Evolutionary conservation across 306 rosid genomes (phyloP).

Genomic region (Quercus suber): DNA sequence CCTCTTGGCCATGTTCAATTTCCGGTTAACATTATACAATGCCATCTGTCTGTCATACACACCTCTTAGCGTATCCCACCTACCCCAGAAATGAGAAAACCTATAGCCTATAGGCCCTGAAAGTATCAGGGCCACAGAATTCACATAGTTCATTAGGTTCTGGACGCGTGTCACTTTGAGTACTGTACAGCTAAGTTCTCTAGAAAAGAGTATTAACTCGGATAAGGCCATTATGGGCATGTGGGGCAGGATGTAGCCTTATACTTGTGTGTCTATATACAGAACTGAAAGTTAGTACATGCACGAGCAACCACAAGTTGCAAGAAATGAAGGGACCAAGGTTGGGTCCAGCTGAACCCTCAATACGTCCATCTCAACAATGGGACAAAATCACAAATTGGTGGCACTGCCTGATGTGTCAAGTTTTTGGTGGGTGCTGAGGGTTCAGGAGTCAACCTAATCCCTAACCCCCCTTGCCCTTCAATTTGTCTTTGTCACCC

Average conservation of each 20-base stretch:
- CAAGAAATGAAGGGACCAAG: not conserved
- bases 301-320: constrained; percentile 9
- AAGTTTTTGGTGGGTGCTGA: constrained; percentile 10
- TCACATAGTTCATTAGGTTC: not conserved
- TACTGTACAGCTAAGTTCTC: not conserved
- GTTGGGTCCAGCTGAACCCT: not conserved
- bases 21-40: not conserved
- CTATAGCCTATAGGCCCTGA: too few species aligned
- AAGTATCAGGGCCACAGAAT: constrained; percentile 11
- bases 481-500: too few species aligned
- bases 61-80: constrained; percentile 4
- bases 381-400: not conserved
- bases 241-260: not conserved
- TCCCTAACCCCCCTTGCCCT: not conserved
- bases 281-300: not conserved
- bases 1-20: too few species aligned
- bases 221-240: not conserved
- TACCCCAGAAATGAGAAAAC: not conserved
- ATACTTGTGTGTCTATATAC: not conserved
- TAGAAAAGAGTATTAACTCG: not conserved
- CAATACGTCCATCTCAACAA: not conserved
- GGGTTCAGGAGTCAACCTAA: constrained; percentile 3
- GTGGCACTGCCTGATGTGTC: constrained; percentile 30
- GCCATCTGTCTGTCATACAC: not conserved
- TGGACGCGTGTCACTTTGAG: constrained; percentile 12